These are phyloP conservation scores for Termitomyces bulborhizus DNA, from an alignment of 768 basidiomycete species.

Conservation along the genomic window DNA sequence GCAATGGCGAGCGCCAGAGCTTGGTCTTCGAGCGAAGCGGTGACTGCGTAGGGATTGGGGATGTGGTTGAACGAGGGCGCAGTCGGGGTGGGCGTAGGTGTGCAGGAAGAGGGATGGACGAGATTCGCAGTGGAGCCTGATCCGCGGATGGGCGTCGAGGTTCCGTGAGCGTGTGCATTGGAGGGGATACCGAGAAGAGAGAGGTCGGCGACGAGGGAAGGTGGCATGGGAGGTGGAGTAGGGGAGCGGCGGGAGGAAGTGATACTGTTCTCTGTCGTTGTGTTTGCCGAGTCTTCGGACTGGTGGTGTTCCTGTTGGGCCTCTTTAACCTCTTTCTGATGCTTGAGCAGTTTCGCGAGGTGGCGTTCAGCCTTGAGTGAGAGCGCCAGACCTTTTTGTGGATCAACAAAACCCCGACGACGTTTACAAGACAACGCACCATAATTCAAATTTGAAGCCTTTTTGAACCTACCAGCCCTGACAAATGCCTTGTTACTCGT, in stretches of 20 bases:
- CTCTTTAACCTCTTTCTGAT: constrained; percentile 7
- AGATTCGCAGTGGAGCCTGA: background rate
- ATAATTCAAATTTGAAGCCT: constrained; percentile 91
- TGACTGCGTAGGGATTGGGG: constrained; percentile 8
- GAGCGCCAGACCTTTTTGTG: constrained; percentile 39
- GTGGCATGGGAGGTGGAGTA: background rate
- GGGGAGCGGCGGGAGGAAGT: background rate
- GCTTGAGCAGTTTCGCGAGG: constrained; percentile 36
- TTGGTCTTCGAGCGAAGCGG: constrained; percentile 57
- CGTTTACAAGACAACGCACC: constrained; percentile 23
- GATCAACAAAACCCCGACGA: too few relatives aligned
- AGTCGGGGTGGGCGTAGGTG: background rate
- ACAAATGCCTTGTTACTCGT: constrained; percentile 35
- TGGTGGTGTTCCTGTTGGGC: background rate
- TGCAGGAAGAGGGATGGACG: background rate
- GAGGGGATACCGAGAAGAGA: constrained; percentile 5
- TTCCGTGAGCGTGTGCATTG: background rate
- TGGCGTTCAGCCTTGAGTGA: constrained; percentile 53
- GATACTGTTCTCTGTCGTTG: background rate
- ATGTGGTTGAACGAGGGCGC: background rate
- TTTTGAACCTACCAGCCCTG: constrained; percentile 85
- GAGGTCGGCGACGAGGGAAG: constrained; percentile 2
- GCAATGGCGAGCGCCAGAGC: constrained; percentile 71
- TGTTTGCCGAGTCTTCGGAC: background rate
- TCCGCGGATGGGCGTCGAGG: background rate